These are phyloP conservation scores for Wickerhamomyces silvicola DNA, from an alignment of 805 yeast species.

Conservation along the genomic window DNA sequence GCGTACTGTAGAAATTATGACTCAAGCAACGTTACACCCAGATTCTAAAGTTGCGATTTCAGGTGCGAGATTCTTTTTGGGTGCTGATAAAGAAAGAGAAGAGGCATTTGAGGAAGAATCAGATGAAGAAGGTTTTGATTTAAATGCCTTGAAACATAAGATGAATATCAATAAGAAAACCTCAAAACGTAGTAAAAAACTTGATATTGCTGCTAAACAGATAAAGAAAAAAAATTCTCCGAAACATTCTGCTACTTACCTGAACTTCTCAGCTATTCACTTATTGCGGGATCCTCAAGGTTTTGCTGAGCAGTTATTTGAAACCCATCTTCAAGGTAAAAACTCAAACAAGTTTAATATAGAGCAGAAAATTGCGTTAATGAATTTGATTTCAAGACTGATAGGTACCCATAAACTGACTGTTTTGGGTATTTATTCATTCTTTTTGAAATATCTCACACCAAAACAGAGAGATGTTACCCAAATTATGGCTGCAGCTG, in stretches of 20 bases:
- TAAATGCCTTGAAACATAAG: conserved; percentile 70
- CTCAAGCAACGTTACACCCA: conserved; percentile 86
- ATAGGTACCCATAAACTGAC: conserved; percentile 94
- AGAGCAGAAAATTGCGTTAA: conserved; percentile 83
- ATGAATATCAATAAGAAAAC: conserved; percentile 79
- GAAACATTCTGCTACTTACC: conserved; percentile 54
- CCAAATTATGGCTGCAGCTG: conserved; percentile 92
- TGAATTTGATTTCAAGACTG: conserved; percentile 82
- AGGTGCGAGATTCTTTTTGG: conserved; percentile 86
- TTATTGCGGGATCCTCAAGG: conserved; percentile 95
- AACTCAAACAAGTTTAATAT: conserved; percentile 65
- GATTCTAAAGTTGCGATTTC: conserved; percentile 83
- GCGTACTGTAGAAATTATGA: conserved; percentile 95
- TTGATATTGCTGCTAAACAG: conserved; percentile 66
- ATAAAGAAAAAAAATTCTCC: conserved; percentile 59
- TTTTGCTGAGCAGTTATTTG: conserved; percentile 81
- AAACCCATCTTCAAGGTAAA: conserved; percentile 64
- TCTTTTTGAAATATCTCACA: conserved; percentile 79
- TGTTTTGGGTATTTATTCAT: conserved; percentile 84
- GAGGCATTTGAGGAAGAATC: conserved; percentile 70
- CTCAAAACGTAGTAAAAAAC: conserved; percentile 70
- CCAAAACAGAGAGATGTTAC: conserved; percentile 95
- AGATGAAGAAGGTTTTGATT: conserved; percentile 67
- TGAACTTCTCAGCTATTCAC: conserved; percentile 94
- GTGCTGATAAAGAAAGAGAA: conserved; percentile 92